Evolutionary conservation across 257 asterid species (phyloP).

Genomic region (Petunia axillaris): DNA sequence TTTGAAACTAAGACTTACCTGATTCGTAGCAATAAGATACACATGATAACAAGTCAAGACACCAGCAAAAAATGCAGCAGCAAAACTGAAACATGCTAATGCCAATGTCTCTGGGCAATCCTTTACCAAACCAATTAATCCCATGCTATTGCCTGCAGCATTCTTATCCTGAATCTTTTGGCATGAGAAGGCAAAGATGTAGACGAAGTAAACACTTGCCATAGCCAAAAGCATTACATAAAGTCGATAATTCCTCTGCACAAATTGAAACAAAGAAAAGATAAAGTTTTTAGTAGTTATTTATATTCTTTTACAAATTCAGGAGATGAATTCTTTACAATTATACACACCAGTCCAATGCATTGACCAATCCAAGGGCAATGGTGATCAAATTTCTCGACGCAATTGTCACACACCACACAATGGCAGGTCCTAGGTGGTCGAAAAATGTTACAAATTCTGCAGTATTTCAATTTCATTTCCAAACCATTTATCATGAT

Average conservation of each 20-base stretch:
- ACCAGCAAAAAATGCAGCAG: slow-evolving; percentile 27
- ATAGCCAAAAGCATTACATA: slow-evolving; percentile 29
- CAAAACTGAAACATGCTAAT: slow-evolving; percentile 31
- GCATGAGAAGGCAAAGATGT: slow-evolving; percentile 36
- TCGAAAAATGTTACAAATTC: slow-evolving; percentile 41
- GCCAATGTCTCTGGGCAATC: slow-evolving; percentile 32
- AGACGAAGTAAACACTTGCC: slow-evolving; percentile 34
- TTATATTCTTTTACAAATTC: not conserved
- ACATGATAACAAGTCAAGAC: slow-evolving; percentile 38
- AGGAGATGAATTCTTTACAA: not conserved
- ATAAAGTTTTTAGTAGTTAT: too few relatives aligned
- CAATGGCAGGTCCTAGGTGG: slow-evolving; percentile 45
- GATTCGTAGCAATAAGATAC: slow-evolving; percentile 35
- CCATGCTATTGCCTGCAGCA: slow-evolving; percentile 1
- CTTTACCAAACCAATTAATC: slow-evolving; percentile 22
- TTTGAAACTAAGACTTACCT: slow-evolving; percentile 19
- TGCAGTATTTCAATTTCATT: slow-evolving; percentile 40
- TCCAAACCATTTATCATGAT: slow-evolving; percentile 33
- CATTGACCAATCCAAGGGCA: slow-evolving; percentile 54
- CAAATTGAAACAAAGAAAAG: not conserved
- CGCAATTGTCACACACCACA: slow-evolving; percentile 44
- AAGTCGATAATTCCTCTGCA: slow-evolving; percentile 45
- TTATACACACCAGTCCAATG: slow-evolving; percentile 39
- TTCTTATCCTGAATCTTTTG: slow-evolving; percentile 6
- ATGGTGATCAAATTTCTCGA: slow-evolving; percentile 46